Evolutionary conservation across 2,329 filamentous ascomycete genomes (phyloP).

Genomic region (Trichophyton simii): DNA sequence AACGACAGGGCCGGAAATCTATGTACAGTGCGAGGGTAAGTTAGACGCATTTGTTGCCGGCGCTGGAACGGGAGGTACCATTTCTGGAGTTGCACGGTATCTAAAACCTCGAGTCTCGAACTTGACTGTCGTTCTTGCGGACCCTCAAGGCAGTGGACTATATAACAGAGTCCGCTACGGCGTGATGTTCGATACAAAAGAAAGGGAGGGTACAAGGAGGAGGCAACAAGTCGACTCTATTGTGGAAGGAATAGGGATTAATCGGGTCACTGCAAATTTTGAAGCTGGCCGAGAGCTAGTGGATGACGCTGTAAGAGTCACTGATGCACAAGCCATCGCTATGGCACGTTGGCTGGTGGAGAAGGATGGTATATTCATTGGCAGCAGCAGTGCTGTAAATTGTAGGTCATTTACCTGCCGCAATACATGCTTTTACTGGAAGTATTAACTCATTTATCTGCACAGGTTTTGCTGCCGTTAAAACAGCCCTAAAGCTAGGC

Average conservation of each 20-base stretch:
- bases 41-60: constrained; percentile 86
- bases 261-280: constrained; percentile 86
- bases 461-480: constrained; percentile 37
- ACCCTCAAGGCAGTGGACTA: constrained; percentile 85
- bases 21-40: constrained; percentile 57
- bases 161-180: constrained; percentile 87
- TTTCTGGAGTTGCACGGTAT: constrained; percentile 72
- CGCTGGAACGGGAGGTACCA: constrained; percentile 86
- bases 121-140: constrained; percentile 67
- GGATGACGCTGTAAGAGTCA: constrained; percentile 80
- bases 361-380: constrained; percentile 86
- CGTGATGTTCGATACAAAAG: constrained; percentile 86
- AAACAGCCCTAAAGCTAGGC: constrained; percentile 35
- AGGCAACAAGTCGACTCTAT: constrained; percentile 89
- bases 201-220: constrained; percentile 79
- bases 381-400: constrained; percentile 93
- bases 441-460: constrained; percentile 9
- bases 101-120: constrained; percentile 60
- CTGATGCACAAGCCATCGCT: constrained; percentile 71
- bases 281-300: constrained; percentile 74
- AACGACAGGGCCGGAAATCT: constrained; percentile 83
- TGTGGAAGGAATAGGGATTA: constrained; percentile 92
- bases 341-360: constrained; percentile 98
- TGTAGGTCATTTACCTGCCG: constrained; percentile 42
- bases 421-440: background rate